phyloP scores from a whole-genome alignment of 2,329 filamentous ascomycete species.

The Diaporthe helianthi region DNA sequence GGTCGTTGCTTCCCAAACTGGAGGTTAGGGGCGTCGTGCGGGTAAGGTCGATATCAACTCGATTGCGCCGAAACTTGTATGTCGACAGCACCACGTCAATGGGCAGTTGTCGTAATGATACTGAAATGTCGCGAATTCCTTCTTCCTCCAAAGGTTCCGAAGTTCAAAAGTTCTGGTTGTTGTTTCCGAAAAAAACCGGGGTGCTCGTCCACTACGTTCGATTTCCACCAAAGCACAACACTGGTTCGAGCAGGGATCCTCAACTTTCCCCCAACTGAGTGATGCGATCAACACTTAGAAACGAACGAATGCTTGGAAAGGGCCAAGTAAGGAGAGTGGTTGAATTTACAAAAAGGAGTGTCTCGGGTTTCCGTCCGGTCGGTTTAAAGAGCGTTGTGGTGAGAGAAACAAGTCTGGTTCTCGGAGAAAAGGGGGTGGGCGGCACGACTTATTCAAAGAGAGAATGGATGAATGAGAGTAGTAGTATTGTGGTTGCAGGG shows the following conservation, averaged over 20 bases:
- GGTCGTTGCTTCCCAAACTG: conserved; percentile 26
- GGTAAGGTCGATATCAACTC: not conserved
- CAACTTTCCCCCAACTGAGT: conserved; percentile 25
- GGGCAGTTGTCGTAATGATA: conserved; percentile 11
- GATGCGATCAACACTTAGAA: conserved; percentile 36
- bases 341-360: conserved; percentile 26
- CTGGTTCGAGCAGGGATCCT: not conserved
- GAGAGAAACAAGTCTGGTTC: conserved; percentile 29
- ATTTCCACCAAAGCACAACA: conserved; percentile 18
- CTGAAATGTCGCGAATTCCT: not conserved
- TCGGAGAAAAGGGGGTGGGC: conserved; percentile 30
- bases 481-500: conserved; percentile 5
- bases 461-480: not conserved
- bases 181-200: not conserved
- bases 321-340: conserved; percentile 28
- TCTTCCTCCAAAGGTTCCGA: not conserved
- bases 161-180: not conserved
- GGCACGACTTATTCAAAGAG: conserved; percentile 16
- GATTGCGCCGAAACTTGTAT: conserved; percentile 22
- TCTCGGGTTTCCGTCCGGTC: conserved; percentile 27
- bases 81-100: conserved; percentile 8
- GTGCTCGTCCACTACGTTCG: not conserved
- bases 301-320: conserved; percentile 21
- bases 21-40: not conserved
- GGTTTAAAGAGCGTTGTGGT: conserved; percentile 29